Evolutionary conservation across 2,329 filamentous ascomycete species (phyloP).

Genomic region (Penicillium sp.): DNA sequence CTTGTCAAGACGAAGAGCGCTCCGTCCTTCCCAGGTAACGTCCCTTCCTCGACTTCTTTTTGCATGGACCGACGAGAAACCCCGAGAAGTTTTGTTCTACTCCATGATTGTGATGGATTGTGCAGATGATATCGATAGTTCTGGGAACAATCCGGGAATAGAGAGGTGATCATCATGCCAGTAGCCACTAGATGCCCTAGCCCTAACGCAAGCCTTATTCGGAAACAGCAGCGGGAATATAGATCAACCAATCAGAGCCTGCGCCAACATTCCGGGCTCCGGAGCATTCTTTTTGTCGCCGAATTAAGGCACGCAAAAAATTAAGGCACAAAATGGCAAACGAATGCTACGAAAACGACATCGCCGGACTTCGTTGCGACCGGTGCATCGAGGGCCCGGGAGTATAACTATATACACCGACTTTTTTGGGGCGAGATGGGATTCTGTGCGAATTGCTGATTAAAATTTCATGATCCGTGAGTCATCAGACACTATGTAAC

Average conservation of each 20-base stretch:
- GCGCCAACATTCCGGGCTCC: neutral
- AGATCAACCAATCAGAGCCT: neutral
- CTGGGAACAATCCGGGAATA: neutral
- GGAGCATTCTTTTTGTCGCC: neutral
- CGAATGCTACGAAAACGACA: neutral
- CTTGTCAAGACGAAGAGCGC: too few relatives aligned
- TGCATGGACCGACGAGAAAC: too few relatives aligned
- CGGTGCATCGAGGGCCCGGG: too few relatives aligned
- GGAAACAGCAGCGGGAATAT: neutral
- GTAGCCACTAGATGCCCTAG: neutral
- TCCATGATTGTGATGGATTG: neutral
- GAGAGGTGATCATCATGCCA: too few relatives aligned
- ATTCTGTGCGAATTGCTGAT: neutral
- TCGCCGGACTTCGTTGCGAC: slow-evolving; percentile 6
- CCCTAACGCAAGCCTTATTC: neutral
- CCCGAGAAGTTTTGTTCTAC: neutral
- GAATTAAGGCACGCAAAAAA: neutral
- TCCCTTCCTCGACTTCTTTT: too few relatives aligned
- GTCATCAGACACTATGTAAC: neutral
- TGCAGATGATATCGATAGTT: neutral
- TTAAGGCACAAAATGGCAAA: neutral
- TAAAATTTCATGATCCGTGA: neutral
- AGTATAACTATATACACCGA: neutral
- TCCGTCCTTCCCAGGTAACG: too few relatives aligned
- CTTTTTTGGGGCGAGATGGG: neutral